These are phyloP conservation scores for Paramecium tetraurelia DNA, from an alignment of 73 alveolate genomes.

Conservation along the genomic window DNA sequence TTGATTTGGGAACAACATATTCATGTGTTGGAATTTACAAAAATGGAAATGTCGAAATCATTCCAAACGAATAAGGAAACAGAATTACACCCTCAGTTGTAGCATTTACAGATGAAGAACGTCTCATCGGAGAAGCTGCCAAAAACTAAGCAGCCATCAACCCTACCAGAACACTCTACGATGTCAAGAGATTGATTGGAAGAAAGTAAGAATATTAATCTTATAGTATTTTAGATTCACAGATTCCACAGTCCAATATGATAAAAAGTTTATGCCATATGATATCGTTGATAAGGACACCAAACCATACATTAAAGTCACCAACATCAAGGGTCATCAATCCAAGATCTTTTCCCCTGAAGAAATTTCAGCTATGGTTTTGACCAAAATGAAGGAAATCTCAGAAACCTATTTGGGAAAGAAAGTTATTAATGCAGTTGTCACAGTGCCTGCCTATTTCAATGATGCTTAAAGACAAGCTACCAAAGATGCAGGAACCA, in stretches of 20 bases:
- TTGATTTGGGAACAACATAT: constrained; percentile 95
- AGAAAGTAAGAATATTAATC: constrained; percentile 59
- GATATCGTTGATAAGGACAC: constrained; percentile 87
- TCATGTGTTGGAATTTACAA: constrained; percentile 92
- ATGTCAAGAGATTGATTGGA: constrained; percentile 84
- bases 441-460: constrained; percentile 98
- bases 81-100: constrained; percentile 95
- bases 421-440: constrained; percentile 95
- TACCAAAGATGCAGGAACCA: constrained; percentile 98
- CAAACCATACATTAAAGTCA: constrained; percentile 91
- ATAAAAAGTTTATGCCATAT: constrained; percentile 89
- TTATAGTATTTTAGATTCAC: constrained; percentile 42
- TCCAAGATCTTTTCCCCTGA: constrained; percentile 86
- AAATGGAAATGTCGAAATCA: constrained; percentile 90
- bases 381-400: constrained; percentile 77
- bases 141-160: constrained; percentile 85
- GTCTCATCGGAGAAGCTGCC: constrained; percentile 95
- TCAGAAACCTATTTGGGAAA: constrained; percentile 95
- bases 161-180: constrained; percentile 87
- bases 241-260: constrained; percentile 87
- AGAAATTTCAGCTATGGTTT: constrained; percentile 94
- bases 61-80: constrained; percentile 87
- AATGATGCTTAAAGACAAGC: constrained; percentile 96
- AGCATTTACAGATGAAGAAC: constrained; percentile 90
- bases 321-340: constrained; percentile 71